Evolutionary conservation across 257 asterid genomes (phyloP), one percentile per base, ranked within the genome.

Genomic region (Linaria vulgaris): DNA sequence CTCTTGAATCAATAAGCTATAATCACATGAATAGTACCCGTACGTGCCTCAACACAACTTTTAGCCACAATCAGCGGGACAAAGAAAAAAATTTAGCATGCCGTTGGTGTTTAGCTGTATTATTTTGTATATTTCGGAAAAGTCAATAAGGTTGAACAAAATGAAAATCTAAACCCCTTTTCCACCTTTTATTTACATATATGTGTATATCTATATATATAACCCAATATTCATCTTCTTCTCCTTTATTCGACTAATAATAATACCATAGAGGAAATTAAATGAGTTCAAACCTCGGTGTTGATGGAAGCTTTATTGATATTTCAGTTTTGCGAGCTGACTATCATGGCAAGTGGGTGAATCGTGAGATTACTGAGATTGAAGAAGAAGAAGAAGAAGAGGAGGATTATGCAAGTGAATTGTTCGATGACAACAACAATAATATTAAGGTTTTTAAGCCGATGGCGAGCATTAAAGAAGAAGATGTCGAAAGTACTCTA

Each of bases 401-500:
- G 52, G 70, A 70, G 59, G 70, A 57, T 58, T 43, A 27, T 13
- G 23, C 75, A 0, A 24, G 17, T 20, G 75, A 49, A 9, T 30
- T 47, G 34, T 68, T 38, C 9, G 67, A 68, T 19, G 15, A 14
- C 20, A 41, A 22, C 27, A n/a, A n/a, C n/a, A n/a, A n/a, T n/a
- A n/a, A n/a, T n/a, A 1, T 48, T 10, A 57, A 57, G 23, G 51
- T 6, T 39, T 16, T 31, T 9, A 15, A 48, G 48, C 61, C 38
- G 12, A 16, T 72, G 70, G 64, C 51, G 8, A 55, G 64, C 51
- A 72, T 78, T 3, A 59, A 25, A 25, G 86, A 66, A 58, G 82
- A 70, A 39, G n/a, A n/a, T n/a, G 61, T 37, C 2, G 58, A 57
- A 3, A 71, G 10, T 8, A 7, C 70, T 0, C n/a, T n/a, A n/a